phyloP scores from a whole-genome alignment of 1,284 basidiomycete species.

The Baeospora myosura region DNA sequence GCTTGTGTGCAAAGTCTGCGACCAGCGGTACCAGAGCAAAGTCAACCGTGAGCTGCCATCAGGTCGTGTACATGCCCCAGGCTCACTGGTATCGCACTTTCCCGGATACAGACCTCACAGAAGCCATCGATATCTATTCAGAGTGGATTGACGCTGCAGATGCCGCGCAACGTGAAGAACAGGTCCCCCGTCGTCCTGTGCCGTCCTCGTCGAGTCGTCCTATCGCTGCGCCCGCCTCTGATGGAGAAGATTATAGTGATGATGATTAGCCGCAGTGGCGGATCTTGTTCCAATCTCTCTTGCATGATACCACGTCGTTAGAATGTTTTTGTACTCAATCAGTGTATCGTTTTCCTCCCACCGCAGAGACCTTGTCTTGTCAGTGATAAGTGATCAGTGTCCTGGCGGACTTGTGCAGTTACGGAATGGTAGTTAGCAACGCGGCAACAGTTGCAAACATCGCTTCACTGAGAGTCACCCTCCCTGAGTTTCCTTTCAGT shows the following conservation, averaged over 20 bases:
- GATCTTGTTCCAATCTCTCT: too few relatives aligned
- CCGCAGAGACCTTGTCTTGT: too few relatives aligned
- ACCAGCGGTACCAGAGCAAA: conserved; percentile 78
- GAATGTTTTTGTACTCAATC: too few relatives aligned
- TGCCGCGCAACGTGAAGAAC: conserved; percentile 64
- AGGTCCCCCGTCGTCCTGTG: conserved; percentile 39
- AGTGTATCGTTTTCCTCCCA: too few relatives aligned
- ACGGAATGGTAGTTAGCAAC: conserved; percentile 5
- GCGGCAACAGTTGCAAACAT: conserved; percentile 25
- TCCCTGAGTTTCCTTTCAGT: conserved; percentile 3
- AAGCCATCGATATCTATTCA: conserved; percentile 85
- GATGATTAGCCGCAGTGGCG: conserved; percentile 36
- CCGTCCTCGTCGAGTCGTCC: conserved; percentile 57
- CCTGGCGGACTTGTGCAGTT: not conserved
- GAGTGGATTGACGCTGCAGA: conserved; percentile 91
- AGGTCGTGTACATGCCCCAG: conserved; percentile 24
- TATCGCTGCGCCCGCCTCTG: conserved; percentile 28
- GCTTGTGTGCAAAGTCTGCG: conserved; percentile 72
- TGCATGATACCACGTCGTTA: too few relatives aligned
- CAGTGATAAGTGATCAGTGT: conserved; percentile 2
- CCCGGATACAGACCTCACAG: conserved; percentile 60
- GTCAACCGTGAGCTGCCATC: conserved; percentile 53
- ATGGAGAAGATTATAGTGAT: conserved; percentile 37
- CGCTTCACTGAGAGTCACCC: too few relatives aligned
- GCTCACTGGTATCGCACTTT: conserved; percentile 10